Evolutionary conservation across 192 early-diverging fungal species (phyloP).

Genomic region (Backusella psychrophila): DNA sequence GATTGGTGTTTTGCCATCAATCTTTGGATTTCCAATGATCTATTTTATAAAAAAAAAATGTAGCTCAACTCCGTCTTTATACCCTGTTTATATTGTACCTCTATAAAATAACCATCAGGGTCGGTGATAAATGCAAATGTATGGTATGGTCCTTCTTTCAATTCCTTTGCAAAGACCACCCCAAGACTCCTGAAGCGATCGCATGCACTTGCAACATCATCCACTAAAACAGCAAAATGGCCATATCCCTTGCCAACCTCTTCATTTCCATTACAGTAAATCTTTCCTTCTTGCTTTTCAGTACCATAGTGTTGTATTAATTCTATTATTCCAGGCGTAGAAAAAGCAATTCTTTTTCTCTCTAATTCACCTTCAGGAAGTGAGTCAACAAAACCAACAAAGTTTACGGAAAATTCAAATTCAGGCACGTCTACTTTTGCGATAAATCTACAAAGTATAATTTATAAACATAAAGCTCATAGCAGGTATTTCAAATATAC

Average conservation of each 20-base stretch:
- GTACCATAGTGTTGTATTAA: not conserved
- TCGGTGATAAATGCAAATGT: not conserved
- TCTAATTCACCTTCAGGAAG: not conserved
- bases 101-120: not conserved
- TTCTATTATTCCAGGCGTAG: not conserved
- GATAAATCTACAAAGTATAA: not conserved
- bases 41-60: not conserved
- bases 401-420: not conserved
- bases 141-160: not conserved
- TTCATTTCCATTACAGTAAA: not conserved
- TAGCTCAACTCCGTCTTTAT: not conserved
- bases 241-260: not conserved
- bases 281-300: not conserved
- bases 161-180: not conserved
- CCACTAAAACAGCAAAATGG: not conserved
- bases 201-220: not conserved
- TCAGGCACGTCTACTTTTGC: not conserved
- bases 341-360: not conserved
- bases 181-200: not conserved
- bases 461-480: not conserved
- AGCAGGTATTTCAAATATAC: not conserved
- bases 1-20: not conserved
- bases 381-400: not conserved
- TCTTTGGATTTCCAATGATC: not conserved
- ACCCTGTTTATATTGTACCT: not conserved